Base-by-base conservation (phyloP, 495 filamentous ascomycete genomes). In the Lentithecium fluviatile region DNA sequence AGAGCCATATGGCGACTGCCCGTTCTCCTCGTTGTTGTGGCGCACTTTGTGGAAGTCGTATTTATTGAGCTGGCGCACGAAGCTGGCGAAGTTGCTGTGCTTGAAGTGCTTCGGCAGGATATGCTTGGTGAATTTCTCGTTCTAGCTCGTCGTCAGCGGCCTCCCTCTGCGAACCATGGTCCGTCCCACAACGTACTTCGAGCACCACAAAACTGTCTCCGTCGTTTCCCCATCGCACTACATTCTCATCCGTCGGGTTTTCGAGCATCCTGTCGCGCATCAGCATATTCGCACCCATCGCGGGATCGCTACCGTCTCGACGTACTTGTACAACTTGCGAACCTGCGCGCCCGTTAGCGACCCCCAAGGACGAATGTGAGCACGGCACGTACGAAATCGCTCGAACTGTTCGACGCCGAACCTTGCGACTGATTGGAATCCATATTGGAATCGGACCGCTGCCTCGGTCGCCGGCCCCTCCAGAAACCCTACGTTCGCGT, bases 41-140 rank as follows among this genome's bases (percentile, higher is more conserved):
- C 94, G 84, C 45, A 99, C 94, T 80, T 99, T 99, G 78, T 97
- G 95, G 66, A 99, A 99, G 74, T 97, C 94, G 74, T 96, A 99
- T 72, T 99, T 99, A 79, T 99, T 99, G 48, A 99, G 78, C 74
- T 99, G 94, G 66, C 94, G 88, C 43, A 99, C 94, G 67, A 99
- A 99, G 77, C 91, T 96, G 42, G 95, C 94, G 73, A 99, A 97
- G 72, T 99, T 99, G 83, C 90, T 95, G 75, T 97, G 93, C 77
- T 97, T 99, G 80, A 97, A 97, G 71, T 99, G 94, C 71, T 96
- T 96, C 0, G 94, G 95, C 19, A 98, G 81, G 65, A 99, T 97
- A 48, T 87, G 87, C 73, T 96, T 97, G 45, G 94, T 97, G 70
- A 99, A 99, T 73, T 95, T 94, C 70, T 97, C 95, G 74, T 94